Conservation (phyloP, 257 asterid genomes). For the Solanum chiquidenum region DNA sequence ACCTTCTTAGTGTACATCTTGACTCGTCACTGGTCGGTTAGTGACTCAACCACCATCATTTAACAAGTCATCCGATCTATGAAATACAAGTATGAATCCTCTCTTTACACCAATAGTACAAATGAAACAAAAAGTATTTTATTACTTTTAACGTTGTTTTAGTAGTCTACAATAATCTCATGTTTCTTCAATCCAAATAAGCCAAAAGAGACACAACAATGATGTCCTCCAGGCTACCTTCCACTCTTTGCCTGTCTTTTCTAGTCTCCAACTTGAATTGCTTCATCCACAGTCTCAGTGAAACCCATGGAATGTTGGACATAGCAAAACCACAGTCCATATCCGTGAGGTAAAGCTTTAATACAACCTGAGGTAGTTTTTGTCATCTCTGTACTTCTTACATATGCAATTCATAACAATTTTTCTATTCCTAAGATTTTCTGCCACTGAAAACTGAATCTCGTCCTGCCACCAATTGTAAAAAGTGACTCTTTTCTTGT, state of each 20-base stretch:
- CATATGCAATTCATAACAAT: neutral
- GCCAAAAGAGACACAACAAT: neutral
- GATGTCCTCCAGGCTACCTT: neutral
- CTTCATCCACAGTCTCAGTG: neutral
- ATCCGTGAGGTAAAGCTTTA: neutral
- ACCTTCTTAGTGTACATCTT: neutral
- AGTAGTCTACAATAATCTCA: neutral
- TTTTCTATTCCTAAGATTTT: neutral
- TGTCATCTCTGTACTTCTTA: neutral
- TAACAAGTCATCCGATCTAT: neutral
- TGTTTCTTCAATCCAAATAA: neutral
- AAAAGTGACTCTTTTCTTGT: neutral
- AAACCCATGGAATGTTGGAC: neutral
- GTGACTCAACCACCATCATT: neutral
- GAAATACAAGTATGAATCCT: neutral
- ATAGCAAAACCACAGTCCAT: neutral
- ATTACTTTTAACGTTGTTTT: neutral
- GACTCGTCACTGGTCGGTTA: neutral
- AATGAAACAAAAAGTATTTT: neutral
- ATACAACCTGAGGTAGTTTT: neutral
- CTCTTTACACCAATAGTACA: neutral
- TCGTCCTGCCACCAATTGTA: neutral
- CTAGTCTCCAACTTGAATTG: neutral
- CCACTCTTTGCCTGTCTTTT: neutral
- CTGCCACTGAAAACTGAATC: neutral